phyloP scores from a whole-genome alignment of 352 stramenopile species.

The Pythium phragmiticola region DNA sequence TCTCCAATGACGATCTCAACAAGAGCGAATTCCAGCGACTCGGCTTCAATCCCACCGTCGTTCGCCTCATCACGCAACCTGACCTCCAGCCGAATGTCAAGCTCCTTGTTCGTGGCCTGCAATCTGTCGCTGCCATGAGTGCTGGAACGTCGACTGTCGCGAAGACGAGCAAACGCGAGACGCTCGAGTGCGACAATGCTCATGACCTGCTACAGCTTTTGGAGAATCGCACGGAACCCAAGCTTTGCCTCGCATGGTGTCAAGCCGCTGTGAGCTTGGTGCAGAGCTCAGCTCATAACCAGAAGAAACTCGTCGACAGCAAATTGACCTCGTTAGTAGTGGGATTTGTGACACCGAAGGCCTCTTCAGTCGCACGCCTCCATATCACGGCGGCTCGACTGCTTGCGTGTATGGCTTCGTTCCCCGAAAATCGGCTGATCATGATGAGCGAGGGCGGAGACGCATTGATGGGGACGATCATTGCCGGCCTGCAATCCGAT shows the following conservation, averaged over 20 bases:
- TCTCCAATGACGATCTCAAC: conserved; percentile 45
- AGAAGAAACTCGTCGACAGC: conserved; percentile 32
- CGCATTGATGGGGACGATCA: conserved; percentile 33
- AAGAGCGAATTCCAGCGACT: conserved; percentile 51
- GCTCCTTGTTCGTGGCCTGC: conserved; percentile 46
- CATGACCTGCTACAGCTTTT: conserved; percentile 38
- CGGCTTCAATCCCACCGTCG: conserved; percentile 35
- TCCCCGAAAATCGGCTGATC: conserved; percentile 42
- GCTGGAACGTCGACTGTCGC: conserved; percentile 29
- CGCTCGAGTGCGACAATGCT: conserved; percentile 54
- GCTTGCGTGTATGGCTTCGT: conserved; percentile 44
- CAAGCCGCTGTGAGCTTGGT: conserved; percentile 43
- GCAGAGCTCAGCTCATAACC: conserved; percentile 45
- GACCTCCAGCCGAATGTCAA: conserved; percentile 14
- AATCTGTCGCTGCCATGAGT: conserved; percentile 53
- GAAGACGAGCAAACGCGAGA: conserved; percentile 54
- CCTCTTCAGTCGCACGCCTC: conserved; percentile 22
- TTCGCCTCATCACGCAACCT: conserved; percentile 22
- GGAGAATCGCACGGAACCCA: conserved; percentile 18
- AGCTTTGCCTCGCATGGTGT: conserved; percentile 46
- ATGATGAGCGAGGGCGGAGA: conserved; percentile 50
- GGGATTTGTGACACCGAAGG: conserved; percentile 26
- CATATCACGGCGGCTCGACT: conserved; percentile 37
- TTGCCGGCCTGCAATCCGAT: conserved; percentile 48
- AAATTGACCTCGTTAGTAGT: conserved; percentile 39